phyloP scores from a whole-genome alignment of 306 rosid genomes.

The Vigna radiata region DNA sequence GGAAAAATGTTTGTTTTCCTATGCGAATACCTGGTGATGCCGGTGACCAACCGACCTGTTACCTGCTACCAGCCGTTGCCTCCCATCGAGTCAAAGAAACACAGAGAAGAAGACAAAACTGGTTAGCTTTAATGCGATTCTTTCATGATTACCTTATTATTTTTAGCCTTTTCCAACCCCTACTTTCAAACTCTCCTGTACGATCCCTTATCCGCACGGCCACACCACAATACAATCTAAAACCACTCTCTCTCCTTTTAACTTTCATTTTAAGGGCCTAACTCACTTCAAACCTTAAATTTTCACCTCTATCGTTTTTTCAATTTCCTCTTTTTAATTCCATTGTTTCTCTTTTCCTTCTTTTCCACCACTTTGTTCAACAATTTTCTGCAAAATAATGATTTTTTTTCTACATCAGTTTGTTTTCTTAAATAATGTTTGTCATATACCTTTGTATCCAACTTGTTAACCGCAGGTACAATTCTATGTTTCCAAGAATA shows the following conservation, averaged over 20 bases:
- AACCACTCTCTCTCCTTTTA: not conserved
- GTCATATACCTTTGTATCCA: no score
- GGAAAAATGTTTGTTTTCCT: conserved; percentile 35
- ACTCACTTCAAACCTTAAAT: no score
- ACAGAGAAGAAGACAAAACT: conserved; percentile 51
- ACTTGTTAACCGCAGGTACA: no score
- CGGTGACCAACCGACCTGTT: conserved; percentile 55
- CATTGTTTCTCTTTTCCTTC: no score
- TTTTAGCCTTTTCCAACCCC: conserved; percentile 64
- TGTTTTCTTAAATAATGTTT: no score
- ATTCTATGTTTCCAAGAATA: no score
- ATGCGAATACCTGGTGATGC: conserved; percentile 49
- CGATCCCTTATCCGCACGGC: conserved; percentile 52
- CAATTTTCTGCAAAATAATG: no score
- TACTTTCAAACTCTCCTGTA: conserved; percentile 54
- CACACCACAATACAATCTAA: not conserved
- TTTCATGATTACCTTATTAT: conserved; percentile 82
- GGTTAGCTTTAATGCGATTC: conserved; percentile 53
- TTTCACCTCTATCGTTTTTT: no score
- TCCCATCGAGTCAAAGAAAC: conserved; percentile 36
- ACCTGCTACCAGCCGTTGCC: conserved; percentile 57
- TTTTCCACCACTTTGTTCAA: no score
- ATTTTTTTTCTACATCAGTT: no score
- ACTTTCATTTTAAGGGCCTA: no score
- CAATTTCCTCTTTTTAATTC: no score